phyloP scores from a whole-genome alignment of 1,284 basidiomycete genomes.

The Moesziomyces antarcticus region DNA sequence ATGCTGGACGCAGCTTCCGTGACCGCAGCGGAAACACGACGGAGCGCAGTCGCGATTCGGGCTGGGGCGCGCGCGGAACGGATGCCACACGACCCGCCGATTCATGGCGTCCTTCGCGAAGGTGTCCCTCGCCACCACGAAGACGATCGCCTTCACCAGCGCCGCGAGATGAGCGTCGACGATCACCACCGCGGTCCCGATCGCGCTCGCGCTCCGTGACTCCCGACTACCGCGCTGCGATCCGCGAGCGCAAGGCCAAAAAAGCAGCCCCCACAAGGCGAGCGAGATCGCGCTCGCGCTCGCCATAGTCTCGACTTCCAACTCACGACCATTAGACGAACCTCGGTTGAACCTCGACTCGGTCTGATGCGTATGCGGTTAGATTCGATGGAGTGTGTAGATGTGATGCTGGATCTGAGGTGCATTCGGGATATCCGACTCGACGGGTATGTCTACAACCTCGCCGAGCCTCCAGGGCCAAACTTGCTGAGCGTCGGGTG shows the following conservation, averaged over 20 bases:
- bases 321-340: neutral
- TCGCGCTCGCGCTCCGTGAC: conserved; percentile 22
- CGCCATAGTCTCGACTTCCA: no score
- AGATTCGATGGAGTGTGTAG: conserved; percentile 28
- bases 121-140: conserved; percentile 13
- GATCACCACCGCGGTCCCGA: conserved; percentile 10
- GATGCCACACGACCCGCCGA: conserved; percentile 1
- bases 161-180: conserved; percentile 1
- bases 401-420: conserved; percentile 30
- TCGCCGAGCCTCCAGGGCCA: conserved; percentile 15
- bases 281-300: neutral
- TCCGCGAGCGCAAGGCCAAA: conserved; percentile 7
- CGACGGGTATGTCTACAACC: conserved; percentile 10
- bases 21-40: conserved; percentile 68
- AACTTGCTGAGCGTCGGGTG: neutral
- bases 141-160: conserved; percentile 7
- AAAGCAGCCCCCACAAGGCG: neutral
- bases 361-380: neutral
- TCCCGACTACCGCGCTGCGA: conserved; percentile 33
- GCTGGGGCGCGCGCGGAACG: conserved; percentile 38
- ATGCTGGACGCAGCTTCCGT: conserved; percentile 2
- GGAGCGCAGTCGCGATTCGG: conserved; percentile 69
- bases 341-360: no score
- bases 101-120: conserved; percentile 5
- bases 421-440: conserved; percentile 15